phyloP scores from a whole-genome alignment of 2,329 filamentous ascomycete genomes.

The Fusarium protoensiforme region DNA sequence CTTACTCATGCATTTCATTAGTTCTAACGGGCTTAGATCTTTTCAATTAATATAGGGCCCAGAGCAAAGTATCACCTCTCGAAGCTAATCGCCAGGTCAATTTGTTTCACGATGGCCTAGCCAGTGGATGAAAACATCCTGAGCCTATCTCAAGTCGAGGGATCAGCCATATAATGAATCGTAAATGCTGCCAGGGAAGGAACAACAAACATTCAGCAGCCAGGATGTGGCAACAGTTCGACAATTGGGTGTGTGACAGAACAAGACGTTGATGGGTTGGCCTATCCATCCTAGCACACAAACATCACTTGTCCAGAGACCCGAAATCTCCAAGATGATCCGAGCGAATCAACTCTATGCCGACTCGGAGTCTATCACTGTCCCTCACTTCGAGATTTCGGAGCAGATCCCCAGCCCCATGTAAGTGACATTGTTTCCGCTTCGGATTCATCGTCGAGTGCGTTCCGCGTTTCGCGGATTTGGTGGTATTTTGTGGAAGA shows the following conservation, averaged over 20 bases:
- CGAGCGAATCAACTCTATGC: not conserved
- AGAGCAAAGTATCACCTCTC: not conserved
- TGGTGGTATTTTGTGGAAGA: not conserved
- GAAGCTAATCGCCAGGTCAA: not conserved
- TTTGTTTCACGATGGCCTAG: not conserved
- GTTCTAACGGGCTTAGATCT: not conserved
- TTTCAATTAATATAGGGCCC: not conserved
- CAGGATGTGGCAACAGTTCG: not conserved
- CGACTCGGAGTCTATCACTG: not conserved
- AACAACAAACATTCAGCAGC: not conserved
- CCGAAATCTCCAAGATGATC: not conserved
- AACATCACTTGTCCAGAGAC: not conserved
- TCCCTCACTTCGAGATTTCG: not conserved
- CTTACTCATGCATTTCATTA: not conserved
- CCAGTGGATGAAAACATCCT: not conserved
- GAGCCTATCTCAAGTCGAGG: not conserved
- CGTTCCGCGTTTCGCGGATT: not conserved
- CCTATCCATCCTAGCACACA: not conserved
- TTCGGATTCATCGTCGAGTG: not conserved
- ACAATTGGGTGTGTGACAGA: not conserved
- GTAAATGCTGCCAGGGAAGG: not conserved
- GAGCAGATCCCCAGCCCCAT: not conserved
- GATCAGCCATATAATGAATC: not conserved
- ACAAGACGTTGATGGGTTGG: not conserved
- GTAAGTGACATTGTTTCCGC: not conserved